A percentile compares a stretch with the other conserved stretches of the same genome.
Evolutionary conservation across 371 early-diverging fungal genomes (phyloP).

Genomic region (Mucor piriformis): DNA sequence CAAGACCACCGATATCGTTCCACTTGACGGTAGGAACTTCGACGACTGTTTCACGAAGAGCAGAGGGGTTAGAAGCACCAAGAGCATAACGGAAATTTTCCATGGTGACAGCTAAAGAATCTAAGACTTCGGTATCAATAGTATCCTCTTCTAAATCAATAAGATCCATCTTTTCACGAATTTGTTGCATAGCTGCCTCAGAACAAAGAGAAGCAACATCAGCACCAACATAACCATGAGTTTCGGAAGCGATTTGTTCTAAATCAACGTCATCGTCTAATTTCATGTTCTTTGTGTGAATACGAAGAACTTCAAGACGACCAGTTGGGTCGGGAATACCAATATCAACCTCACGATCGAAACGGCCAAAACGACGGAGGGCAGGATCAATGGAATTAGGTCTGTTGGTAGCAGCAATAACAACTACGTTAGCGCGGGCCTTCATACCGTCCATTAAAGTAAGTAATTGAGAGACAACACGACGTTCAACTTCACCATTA

Average conservation of each 20-base stretch:
- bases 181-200: constrained; percentile 99
- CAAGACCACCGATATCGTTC: constrained; percentile 99
- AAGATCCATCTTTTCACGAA: constrained; percentile 98
- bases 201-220: constrained; percentile 99
- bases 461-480: constrained; percentile 98
- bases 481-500: constrained; percentile 99
- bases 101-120: constrained; percentile 98
- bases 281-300: constrained; percentile 99
- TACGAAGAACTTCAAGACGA: constrained; percentile 98
- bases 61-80: constrained; percentile 97
- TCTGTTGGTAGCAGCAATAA: constrained; percentile 98
- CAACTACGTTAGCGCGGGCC: constrained; percentile 96
- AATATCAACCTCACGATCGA: constrained; percentile 99
- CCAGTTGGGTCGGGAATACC: constrained; percentile 99
- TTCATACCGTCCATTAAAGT: constrained; percentile 99
- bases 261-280: constrained; percentile 98
- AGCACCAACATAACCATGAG: constrained; percentile 99
- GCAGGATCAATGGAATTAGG: constrained; percentile 99
- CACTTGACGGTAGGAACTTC: constrained; percentile 99
- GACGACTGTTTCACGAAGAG: constrained; percentile 99
- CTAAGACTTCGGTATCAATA: constrained; percentile 97
- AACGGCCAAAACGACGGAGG: constrained; percentile 99
- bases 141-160: constrained; percentile 99
- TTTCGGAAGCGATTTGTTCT: constrained; percentile 97
- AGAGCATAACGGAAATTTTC: constrained; percentile 99